Conservation (phyloP, 2,329 filamentous ascomycete species). For the Ophiostoma australiae region DNA sequence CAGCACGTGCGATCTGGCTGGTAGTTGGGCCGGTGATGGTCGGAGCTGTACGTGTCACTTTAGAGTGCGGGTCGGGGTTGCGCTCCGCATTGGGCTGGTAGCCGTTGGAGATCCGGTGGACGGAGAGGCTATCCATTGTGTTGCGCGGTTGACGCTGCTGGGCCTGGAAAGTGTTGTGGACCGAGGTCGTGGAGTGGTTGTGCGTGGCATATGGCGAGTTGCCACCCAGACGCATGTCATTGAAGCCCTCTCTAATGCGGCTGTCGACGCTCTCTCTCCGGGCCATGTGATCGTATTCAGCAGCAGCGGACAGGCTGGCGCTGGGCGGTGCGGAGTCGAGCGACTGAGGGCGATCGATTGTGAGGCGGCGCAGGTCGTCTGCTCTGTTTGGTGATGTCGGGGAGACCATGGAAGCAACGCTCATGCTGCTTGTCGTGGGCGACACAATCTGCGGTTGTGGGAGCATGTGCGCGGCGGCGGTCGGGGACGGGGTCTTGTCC, state of each 20-base stretch:
- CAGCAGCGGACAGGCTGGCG: conserved; percentile 21
- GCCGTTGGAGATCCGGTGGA: conserved; percentile 60
- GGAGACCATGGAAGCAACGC: conserved; percentile 61
- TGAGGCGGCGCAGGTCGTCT: conserved; percentile 42
- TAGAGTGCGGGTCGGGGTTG: conserved; percentile 47
- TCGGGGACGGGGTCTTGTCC: conserved; percentile 61
- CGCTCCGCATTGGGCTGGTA: conserved; percentile 58
- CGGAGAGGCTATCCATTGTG: conserved; percentile 48
- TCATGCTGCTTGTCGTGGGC: conserved; percentile 57
- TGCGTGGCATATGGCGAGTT: conserved; percentile 70
- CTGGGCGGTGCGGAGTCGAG: conserved; percentile 38
- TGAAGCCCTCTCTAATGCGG: conserved; percentile 67
- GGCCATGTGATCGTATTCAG: conserved; percentile 39
- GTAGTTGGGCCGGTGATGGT: conserved; percentile 68
- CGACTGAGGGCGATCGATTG: conserved; percentile 38
- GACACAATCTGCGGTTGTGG: conserved; percentile 44
- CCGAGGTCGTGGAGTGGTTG: conserved; percentile 70
- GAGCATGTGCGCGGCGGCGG: conserved; percentile 45
- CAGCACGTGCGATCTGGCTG: conserved; percentile 62
- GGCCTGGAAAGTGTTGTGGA: conserved; percentile 54
- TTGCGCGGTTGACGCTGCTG: conserved; percentile 58
- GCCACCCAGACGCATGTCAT: conserved; percentile 59
- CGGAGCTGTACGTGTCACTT: conserved; percentile 61
- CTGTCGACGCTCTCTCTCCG: conserved; percentile 76
- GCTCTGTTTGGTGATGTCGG: conserved; percentile 47